phyloP scores from a whole-genome alignment of 306 rosid genomes.

The Begonia peltatifolia region DNA sequence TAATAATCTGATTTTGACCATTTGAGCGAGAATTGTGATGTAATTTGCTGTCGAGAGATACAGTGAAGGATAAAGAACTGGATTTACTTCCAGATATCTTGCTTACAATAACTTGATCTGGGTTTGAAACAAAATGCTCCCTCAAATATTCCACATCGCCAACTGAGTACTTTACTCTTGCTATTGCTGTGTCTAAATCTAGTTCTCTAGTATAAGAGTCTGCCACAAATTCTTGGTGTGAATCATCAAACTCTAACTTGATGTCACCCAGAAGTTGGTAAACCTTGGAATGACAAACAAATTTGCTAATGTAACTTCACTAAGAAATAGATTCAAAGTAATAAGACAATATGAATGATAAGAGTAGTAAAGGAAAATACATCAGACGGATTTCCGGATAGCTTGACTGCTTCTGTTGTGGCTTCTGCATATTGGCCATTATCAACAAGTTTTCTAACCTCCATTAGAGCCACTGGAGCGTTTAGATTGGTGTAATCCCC shows the following conservation, averaged over 20 bases:
- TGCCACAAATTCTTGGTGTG: constrained; percentile 48
- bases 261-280: constrained; percentile 80
- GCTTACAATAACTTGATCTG: constrained; percentile 64
- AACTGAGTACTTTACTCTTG: constrained; percentile 46
- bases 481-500: constrained; percentile 52
- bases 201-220: constrained; percentile 59
- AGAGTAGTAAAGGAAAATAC: constrained; percentile 20
- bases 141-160: constrained; percentile 62
- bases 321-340: no score
- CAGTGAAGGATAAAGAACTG: constrained; percentile 50
- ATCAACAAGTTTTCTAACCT: constrained; percentile 76
- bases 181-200: constrained; percentile 75
- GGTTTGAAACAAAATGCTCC: constrained; percentile 74
- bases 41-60: constrained; percentile 66
- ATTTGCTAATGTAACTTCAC: constrained; percentile 5
- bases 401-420: constrained; percentile 50
- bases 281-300: constrained; percentile 33
- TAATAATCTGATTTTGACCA: constrained; percentile 36
- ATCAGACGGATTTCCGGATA: constrained; percentile 51
- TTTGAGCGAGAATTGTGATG: constrained; percentile 25
- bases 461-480: constrained; percentile 52
- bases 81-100: constrained; percentile 61
- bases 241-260: constrained; percentile 59
- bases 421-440: constrained; percentile 56
- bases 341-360: neutral